Evolutionary conservation across 352 stramenopile genomes (phyloP).

Genomic region (Phytopythium vexans): DNA sequence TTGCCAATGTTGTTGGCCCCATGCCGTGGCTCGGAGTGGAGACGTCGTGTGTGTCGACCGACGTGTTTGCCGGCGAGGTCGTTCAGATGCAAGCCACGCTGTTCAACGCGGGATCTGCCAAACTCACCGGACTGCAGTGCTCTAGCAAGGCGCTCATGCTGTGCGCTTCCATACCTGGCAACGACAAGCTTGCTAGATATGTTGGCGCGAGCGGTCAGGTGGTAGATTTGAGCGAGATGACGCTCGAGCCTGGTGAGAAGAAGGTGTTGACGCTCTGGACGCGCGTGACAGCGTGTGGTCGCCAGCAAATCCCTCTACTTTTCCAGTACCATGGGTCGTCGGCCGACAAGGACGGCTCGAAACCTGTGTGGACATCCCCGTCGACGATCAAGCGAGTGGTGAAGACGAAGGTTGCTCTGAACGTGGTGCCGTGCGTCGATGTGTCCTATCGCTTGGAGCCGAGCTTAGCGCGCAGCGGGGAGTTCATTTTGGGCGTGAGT

Average conservation of each 20-base stretch:
- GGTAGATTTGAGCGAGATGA: slow-evolving; percentile 48
- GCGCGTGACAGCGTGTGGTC: slow-evolving; percentile 30
- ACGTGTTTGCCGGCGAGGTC: slow-evolving; percentile 63
- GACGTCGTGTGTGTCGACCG: slow-evolving; percentile 32
- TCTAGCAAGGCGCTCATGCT: slow-evolving; percentile 63
- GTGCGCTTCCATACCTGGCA: slow-evolving; percentile 32
- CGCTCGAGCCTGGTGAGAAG: slow-evolving; percentile 47
- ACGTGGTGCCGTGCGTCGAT: slow-evolving; percentile 52
- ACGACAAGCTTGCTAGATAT: slow-evolving; percentile 37
- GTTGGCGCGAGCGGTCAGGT: slow-evolving; percentile 67
- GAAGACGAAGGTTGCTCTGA: slow-evolving; percentile 57
- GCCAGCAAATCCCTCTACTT: slow-evolving; percentile 46
- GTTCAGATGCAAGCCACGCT: slow-evolving; percentile 51
- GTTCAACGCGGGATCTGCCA: slow-evolving; percentile 50
- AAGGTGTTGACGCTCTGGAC: slow-evolving; percentile 53
- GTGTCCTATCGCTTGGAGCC: slow-evolving; percentile 68
- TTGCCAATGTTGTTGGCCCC: slow-evolving; percentile 60
- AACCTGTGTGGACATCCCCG: slow-evolving; percentile 2
- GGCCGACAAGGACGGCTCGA: slow-evolving; percentile 12
- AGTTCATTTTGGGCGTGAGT: slow-evolving; percentile 75
- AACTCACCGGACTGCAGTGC: slow-evolving; percentile 52
- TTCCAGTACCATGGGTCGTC: slow-evolving; percentile 61
- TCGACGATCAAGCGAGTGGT: slow-evolving; percentile 31
- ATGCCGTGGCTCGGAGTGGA: slow-evolving; percentile 85
- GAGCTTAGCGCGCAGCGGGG: slow-evolving; percentile 52